Evolutionary conservation across 2,329 filamentous ascomycete genomes (phyloP).

Genomic region (Aspergillus eucalypticola): DNA sequence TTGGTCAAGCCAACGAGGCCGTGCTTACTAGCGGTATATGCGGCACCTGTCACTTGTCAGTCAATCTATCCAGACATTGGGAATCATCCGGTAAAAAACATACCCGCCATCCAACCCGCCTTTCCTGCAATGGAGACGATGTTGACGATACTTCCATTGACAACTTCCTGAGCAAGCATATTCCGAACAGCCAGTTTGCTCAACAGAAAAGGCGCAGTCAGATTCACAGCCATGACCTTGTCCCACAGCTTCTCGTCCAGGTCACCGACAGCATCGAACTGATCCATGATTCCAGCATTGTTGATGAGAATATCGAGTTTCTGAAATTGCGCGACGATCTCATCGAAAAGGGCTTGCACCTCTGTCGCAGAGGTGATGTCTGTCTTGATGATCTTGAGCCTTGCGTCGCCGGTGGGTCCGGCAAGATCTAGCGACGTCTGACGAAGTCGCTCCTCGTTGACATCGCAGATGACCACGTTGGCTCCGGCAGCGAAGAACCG

Average conservation of each 20-base stretch:
- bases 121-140: slow-evolving; percentile 52
- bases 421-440: slow-evolving; percentile 27
- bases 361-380: slow-evolving; percentile 42
- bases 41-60: slow-evolving; percentile 38
- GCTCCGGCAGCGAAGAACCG: slow-evolving; percentile 38
- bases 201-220: slow-evolving; percentile 57
- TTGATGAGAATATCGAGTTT: slow-evolving; percentile 61
- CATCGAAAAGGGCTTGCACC: slow-evolving; percentile 40
- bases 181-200: slow-evolving; percentile 54
- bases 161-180: slow-evolving; percentile 40
- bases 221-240: slow-evolving; percentile 56
- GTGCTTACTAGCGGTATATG: slow-evolving; percentile 58
- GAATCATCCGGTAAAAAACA: slow-evolving; percentile 1
- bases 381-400: slow-evolving; percentile 31
- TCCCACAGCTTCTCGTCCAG: slow-evolving; percentile 54
- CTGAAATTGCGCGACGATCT: slow-evolving; percentile 39
- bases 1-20: slow-evolving; percentile 57
- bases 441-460: slow-evolving; percentile 33
- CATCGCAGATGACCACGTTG: slow-evolving; percentile 41
- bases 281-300: slow-evolving; percentile 60
- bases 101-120: slow-evolving; percentile 46
- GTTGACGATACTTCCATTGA: slow-evolving; percentile 55
- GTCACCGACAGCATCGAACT: slow-evolving; percentile 55
- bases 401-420: slow-evolving; percentile 11
- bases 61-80: not conserved